Evolutionary conservation across 176 grass and related monocot genomes (phyloP), one percentile per base, ranked within the genome.

Genomic region (Triticum dicoccoides): DNA sequence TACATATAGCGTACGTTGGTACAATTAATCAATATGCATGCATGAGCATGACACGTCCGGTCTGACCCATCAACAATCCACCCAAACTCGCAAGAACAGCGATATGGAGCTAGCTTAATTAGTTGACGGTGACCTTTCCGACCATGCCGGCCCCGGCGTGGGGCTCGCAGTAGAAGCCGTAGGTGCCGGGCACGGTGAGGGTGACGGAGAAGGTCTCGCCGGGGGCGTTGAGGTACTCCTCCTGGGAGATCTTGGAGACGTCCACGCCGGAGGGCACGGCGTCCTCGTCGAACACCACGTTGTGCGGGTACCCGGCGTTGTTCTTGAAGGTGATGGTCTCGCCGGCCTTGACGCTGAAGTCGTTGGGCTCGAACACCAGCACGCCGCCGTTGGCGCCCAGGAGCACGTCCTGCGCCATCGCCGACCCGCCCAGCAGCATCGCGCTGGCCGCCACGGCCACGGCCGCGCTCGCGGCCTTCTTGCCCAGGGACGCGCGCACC

Each of bases 311-410:
- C 2, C 86, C 94, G 11, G 82, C 96, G 88, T 98, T 98, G 93
- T 98, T 98, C 90, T 95, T 98, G 91, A 98, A 98, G 13, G 84
- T 86, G 73, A 98, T 98, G 52, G 83, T 91, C 69, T 98, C 96
- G 27, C 96, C 96, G 4, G 93, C 2, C 25, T 95, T 73, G 35
- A 98, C 90, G 33, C 85, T 79, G 86, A 98, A 91, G 5, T 95
- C 87, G 67, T 11, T 89, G 9, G 96, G 96, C 47, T 92, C 88
- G 82, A 98, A 96, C 24, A 84, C 93, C 12, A 98, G 93, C 54
- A 38, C 65, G 66, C 96, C 96, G 3, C 89, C 90, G 33, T 20
- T 39, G 13, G 54, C 84, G 20, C 96, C 96, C 0, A 98, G 92
- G 15, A 96, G 84, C 76, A 98, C 87, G 29, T 95, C 93, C 49